These are phyloP conservation scores for Apiospora arundinis DNA, from an alignment of 2,329 filamentous ascomycete genomes.

Conservation along the genomic window DNA sequence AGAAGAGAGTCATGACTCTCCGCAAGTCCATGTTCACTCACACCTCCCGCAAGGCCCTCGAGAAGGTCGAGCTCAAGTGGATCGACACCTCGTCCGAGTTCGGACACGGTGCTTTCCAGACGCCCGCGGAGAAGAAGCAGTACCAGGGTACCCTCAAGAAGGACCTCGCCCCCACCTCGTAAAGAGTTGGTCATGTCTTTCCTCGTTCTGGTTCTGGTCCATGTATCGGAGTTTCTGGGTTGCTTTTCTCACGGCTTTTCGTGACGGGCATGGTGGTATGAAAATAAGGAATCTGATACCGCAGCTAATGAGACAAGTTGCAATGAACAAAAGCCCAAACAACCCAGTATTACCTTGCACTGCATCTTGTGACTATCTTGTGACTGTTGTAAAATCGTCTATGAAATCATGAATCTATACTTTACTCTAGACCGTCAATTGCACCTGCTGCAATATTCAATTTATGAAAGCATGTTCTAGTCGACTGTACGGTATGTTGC, in stretches of 20 bases:
- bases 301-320: constrained; percentile 44
- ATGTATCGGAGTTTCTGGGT: constrained; percentile 64
- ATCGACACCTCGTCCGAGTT: constrained; percentile 99
- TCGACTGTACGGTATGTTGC: too few species aligned
- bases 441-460: neutral
- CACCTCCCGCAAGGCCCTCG: constrained; percentile 92
- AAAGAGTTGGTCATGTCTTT: constrained; percentile 44
- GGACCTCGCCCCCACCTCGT: constrained; percentile 68
- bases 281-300: constrained; percentile 40
- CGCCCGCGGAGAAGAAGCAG: constrained; percentile 94
- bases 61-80: constrained; percentile 99
- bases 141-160: constrained; percentile 99
- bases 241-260: constrained; percentile 44
- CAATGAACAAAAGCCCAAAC: constrained; percentile 37
- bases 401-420: too few species aligned
- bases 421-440: neutral
- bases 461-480: neutral
- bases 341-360: constrained; percentile 26
- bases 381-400: neutral
- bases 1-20: constrained; percentile 99
- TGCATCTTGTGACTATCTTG: neutral
- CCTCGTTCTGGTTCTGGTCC: constrained; percentile 49
- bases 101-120: constrained; percentile 99
- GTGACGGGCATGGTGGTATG: constrained; percentile 41
- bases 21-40: constrained; percentile 99